A percentile compares a stretch with the other conserved stretches of the same genome.
Evolutionary conservation across 2,329 filamentous ascomycete species (phyloP).

Genomic region (Phaeosphaeriaceae sp.): DNA sequence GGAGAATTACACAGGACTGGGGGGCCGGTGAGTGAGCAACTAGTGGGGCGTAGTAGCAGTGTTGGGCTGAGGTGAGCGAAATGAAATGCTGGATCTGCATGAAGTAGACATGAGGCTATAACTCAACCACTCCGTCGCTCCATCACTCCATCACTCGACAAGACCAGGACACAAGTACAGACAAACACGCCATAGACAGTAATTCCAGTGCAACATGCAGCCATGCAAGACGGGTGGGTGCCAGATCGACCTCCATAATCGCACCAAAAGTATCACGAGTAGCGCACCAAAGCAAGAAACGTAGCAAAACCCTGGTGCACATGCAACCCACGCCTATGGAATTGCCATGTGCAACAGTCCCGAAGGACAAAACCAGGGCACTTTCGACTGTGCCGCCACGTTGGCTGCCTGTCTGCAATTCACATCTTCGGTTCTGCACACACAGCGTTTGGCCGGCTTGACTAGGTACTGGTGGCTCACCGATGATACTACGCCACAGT

Average conservation of each 20-base stretch:
- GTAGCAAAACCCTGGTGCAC: constrained; percentile 1
- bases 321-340: constrained; percentile 2
- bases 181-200: constrained; percentile 3
- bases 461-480: constrained; percentile 15
- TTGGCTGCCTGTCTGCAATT: constrained; percentile 1
- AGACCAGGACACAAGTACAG: not conserved
- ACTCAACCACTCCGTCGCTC: no score
- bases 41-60: not conserved
- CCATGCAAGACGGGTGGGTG: constrained; percentile 4
- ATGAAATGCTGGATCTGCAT: not conserved
- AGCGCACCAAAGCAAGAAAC: constrained; percentile 1
- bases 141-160: not conserved
- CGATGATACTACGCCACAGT: constrained; percentile 27
- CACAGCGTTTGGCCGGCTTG: constrained; percentile 3
- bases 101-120: no score
- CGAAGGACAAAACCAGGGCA: not conserved
- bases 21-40: no score
- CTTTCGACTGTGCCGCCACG: constrained; percentile 8
- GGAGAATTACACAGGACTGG: not conserved
- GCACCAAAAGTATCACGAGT: constrained; percentile 6
- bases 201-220: constrained; percentile 7
- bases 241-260: constrained; percentile 6
- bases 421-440: constrained; percentile 2
- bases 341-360: constrained; percentile 1
- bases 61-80: not conserved